Evolutionary conservation across 2,329 filamentous ascomycete species (phyloP).

Genomic region (Proliferodiscus dingleyae): DNA sequence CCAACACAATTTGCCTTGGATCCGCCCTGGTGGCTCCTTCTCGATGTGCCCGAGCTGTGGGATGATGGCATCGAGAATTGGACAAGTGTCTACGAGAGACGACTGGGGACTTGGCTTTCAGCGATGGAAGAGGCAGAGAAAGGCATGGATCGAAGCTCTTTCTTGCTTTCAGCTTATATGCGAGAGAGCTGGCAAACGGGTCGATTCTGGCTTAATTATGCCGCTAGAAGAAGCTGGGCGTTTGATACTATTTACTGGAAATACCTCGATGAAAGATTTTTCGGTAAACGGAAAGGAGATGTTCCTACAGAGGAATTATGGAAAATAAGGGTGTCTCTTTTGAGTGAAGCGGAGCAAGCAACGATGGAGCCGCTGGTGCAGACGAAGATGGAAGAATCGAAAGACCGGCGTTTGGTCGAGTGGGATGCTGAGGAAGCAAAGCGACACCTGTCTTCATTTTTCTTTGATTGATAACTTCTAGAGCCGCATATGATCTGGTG

Average conservation of each 20-base stretch:
- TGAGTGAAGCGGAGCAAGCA: neutral
- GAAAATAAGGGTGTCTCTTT: neutral
- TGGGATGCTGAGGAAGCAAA: slow-evolving; percentile 1
- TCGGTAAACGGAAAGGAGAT: neutral
- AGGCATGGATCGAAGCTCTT: neutral
- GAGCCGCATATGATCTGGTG: too few species aligned
- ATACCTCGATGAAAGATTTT: neutral
- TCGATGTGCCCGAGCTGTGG: slow-evolving; percentile 31
- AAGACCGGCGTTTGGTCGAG: neutral
- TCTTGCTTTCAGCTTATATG: neutral
- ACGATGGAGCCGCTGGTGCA: neutral
- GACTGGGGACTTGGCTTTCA: neutral
- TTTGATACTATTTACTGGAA: neutral
- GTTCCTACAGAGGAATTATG: neutral
- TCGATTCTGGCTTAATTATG: neutral
- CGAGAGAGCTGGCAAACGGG: neutral
- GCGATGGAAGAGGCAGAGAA: neutral
- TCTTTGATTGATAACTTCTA: neutral
- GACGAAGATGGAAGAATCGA: neutral
- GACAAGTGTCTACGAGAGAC: neutral
- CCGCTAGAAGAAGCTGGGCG: neutral
- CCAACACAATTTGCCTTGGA: slow-evolving; percentile 11
- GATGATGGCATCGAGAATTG: slow-evolving; percentile 15
- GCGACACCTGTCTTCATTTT: slow-evolving; percentile 2
- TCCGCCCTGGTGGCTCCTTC: slow-evolving; percentile 34